Percentiles rank a stretch among this genome's conserved stretches.
These are phyloP conservation scores for Themeda triandra DNA, from an alignment of 176 grass and related monocot species.

Conservation along the genomic window DNA sequence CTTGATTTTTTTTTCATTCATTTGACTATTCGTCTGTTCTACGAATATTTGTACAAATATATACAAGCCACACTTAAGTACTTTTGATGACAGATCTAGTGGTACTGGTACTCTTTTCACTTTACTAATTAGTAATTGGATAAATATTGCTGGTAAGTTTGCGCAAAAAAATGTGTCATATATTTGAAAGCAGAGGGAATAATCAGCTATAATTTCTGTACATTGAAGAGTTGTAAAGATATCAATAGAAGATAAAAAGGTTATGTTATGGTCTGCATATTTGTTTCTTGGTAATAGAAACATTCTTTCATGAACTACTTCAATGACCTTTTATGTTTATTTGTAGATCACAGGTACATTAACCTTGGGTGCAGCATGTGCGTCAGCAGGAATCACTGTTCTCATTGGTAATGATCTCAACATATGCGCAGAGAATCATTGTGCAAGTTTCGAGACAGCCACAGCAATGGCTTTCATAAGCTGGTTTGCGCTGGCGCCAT, in stretches of 20 bases:
- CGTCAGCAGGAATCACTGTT: constrained; percentile 87
- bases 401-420: constrained; percentile 84
- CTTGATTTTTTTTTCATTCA: background rate
- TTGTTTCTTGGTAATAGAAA: background rate
- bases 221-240: background rate
- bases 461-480: constrained; percentile 88
- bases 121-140: background rate
- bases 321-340: background rate
- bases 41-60: background rate
- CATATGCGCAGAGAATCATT: constrained; percentile 69
- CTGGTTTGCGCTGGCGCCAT: constrained; percentile 88
- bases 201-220: background rate
- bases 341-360: constrained; percentile 86
- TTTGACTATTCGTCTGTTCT: background rate
- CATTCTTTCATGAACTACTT: background rate
- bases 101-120: background rate
- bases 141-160: background rate
- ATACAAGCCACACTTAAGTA: background rate
- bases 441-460: constrained; percentile 82
- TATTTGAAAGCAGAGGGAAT: background rate
- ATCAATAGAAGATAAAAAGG: background rate
- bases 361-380: constrained; percentile 87
- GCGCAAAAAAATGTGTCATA: background rate
- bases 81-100: background rate
- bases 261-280: background rate